Base-by-base conservation (phyloP, 1,284 basidiomycete species). In the Ustilago xerochloae region DNA sequence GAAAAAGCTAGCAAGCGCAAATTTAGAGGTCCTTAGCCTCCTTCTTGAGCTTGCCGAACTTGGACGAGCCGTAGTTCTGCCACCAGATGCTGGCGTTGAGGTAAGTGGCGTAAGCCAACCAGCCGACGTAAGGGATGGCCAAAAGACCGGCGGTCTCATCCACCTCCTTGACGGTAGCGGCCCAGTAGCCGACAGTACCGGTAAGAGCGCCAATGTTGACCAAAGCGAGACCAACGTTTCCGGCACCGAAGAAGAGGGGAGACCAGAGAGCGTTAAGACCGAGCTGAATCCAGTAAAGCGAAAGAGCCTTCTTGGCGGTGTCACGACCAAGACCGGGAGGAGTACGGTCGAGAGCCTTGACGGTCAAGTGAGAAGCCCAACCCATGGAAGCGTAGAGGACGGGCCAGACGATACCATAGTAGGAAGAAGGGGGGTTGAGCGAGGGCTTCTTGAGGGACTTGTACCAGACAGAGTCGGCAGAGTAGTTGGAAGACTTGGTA, bases 231-330 rank as follows among this genome's bases (percentile, higher is more conserved):
- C 65, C 58, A 55, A 82, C 66, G 49, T 82, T 57, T 15, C 73
- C 79, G 36, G 86, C 81, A 15, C 88, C 88, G 75, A 92, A 92
- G 87, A 91, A 92, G 36, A 92, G 83, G 5, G 91, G 90, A 20
- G 88, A 89, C 91, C 91, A 93, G 28, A 88, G 55, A 33, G 76
- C 85, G 85, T 92, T 92, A 45, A 92, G 84, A 0, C 86, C 89
- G 36, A 92, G 86, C 81, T 92, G 91, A 6, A 86, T 86, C 84
- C 90, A 93, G 86, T 93, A 92, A 43, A 92, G 85, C 32, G 86
- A 86, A 38, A 92, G 84, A 2, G 89, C 90, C 38, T 86, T 80
- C 39, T 86, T 85, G 38, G 90, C 87, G 26, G 86, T 83, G 52
- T 89, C 89, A 60, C 66, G 76, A 13, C 79, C 80, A 18, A 81